These are phyloP conservation scores for Nepenthes gracilis DNA, from an alignment of 148 eudicot genomes.

Conservation along the genomic window DNA sequence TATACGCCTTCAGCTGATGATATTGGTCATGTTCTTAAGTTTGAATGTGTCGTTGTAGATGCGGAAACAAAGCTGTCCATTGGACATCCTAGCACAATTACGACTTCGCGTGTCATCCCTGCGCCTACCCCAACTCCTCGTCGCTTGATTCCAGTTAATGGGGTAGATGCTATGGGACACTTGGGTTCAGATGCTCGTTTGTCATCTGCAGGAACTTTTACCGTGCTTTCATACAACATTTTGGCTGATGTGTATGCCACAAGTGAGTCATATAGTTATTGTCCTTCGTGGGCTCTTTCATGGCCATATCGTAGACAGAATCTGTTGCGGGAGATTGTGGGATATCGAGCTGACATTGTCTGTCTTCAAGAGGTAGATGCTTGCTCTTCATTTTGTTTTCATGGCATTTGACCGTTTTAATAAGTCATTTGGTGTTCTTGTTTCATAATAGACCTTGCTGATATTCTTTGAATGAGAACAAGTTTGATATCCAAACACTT, in stretches of 20 bases:
- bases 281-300: conserved; percentile 98
- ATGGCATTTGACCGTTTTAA: not conserved
- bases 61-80: conserved; percentile 62
- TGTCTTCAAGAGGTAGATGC: conserved; percentile 95
- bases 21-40: conserved; percentile 86
- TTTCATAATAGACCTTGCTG: not conserved
- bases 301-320: conserved; percentile 97
- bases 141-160: conserved; percentile 69
- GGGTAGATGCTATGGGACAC: conserved; percentile 56
- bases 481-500: too few species aligned
- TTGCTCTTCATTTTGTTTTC: conserved; percentile 1
- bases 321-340: conserved; percentile 88
- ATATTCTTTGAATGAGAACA: too few species aligned
- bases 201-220: conserved; percentile 59
- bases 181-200: conserved; percentile 63
- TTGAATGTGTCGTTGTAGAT: conserved; percentile 93
- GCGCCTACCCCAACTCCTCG: conserved; percentile 97
- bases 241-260: conserved; percentile 75
- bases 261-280: conserved; percentile 71
- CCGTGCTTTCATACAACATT: conserved; percentile 94
- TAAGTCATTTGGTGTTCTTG: not conserved
- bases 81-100: conserved; percentile 45
- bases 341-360: conserved; percentile 88
- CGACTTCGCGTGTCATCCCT: conserved; percentile 87
- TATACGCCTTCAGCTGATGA: conserved; percentile 95